Evolutionary conservation across 305 asterid species (phyloP), one percentile per base, ranked within the genome.

Genomic region (Fraxinus albicans): DNA sequence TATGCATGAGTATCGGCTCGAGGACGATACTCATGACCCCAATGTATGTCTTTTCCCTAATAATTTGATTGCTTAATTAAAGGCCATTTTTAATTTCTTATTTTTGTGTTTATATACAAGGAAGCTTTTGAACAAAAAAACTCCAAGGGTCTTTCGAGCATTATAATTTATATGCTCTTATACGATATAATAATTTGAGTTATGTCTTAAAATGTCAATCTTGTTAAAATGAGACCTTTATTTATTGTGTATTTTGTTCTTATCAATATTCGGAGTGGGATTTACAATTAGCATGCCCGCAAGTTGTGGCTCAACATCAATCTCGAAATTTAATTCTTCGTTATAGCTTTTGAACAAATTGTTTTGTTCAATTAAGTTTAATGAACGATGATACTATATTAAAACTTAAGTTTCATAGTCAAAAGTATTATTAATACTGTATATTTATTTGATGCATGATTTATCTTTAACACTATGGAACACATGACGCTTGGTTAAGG

Each of bases 1-100:
- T 87, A 94, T 96, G 99, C 99, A 96, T 77, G 99, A 96, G 67
- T 96, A 96, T 38, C 84, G 99, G 70, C 93, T 96, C 19, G 97
- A 93, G 35, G 98, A 96, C 35, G 85, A 89, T 87, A 40, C 79
- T 86, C 87, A 81, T 60, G 88, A 87, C 73, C 7, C 86, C 77
- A 74, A 31, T 47, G 87, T 86, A 81, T 83, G 88, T 80, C 85
- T 80, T 27, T 12, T 27, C 23, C 27, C 27, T 55, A 55, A 55
- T 5, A 82, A 44, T 15, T 50, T 76, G 73, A 58, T 17, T 55
- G 2, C 85, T 19, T 34, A 36, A 10, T 25, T 27, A 27, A 10
- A 29, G 6, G 36, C 8, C 35, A 10, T 69, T 25, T 69, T 27
- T 27, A 12, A 69, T 27, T 69, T 27, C n/a, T 29, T 69, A 12